Percentiles rank a stretch among this genome's conserved stretches.
These are phyloP conservation scores for Candida glaebosa DNA, from an alignment of 805 yeast genomes.

Conservation along the genomic window DNA sequence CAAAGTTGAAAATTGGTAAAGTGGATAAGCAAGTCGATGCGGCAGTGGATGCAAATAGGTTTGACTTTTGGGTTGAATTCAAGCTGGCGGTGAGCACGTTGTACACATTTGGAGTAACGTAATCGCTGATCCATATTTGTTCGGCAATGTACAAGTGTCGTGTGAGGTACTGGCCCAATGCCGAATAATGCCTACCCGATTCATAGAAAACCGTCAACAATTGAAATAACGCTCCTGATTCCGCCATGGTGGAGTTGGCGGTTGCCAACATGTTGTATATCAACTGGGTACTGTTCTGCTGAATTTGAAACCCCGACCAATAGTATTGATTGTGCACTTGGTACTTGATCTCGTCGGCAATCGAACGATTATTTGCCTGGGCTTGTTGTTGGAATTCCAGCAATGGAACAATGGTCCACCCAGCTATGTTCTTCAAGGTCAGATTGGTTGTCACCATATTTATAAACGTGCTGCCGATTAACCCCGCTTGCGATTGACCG, in stretches of 20 bases:
- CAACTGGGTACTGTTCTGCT: conserved; percentile 22
- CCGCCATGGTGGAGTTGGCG: conserved; percentile 10
- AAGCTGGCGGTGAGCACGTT: conserved; percentile 14
- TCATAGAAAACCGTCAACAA: conserved; percentile 22
- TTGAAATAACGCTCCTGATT: conserved; percentile 7
- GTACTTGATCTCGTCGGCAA: conserved; percentile 16
- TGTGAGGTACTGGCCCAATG: conserved; percentile 26
- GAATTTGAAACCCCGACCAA: conserved; percentile 28
- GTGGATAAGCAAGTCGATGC: conserved; percentile 15
- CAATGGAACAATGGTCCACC: conserved; percentile 15
- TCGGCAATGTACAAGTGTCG: conserved; percentile 17
- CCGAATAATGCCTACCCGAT: conserved; percentile 28
- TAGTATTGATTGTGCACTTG: conserved; percentile 25
- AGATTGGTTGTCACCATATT: conserved; percentile 13
- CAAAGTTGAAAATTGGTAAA: conserved; percentile 19
- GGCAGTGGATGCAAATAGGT: conserved; percentile 12
- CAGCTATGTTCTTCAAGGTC: conserved; percentile 13
- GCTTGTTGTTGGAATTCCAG: conserved; percentile 15
- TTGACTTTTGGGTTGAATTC: conserved; percentile 12
- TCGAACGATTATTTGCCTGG: conserved; percentile 14
- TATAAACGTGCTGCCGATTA: conserved; percentile 16
- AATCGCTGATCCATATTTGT: conserved; percentile 19
- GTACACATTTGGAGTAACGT: conserved; percentile 17
- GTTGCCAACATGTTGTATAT: conserved; percentile 16
- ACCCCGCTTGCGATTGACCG: conserved; percentile 16